Base-by-base conservation (phyloP, 306 rosid genomes). In the Sindora glabra region DNA sequence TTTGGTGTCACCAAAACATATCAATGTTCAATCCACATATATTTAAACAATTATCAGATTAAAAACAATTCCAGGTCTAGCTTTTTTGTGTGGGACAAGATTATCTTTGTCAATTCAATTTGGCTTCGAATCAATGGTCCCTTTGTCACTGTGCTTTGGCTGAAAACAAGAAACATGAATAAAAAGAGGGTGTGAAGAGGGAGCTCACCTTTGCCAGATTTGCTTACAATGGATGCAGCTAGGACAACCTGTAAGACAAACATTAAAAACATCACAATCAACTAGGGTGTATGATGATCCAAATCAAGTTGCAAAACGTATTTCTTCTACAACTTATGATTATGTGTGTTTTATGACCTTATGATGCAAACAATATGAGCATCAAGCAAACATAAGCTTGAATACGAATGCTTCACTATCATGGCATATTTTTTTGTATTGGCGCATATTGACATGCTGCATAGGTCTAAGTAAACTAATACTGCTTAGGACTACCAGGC, bases 201-300 rank as follows among this genome's bases (percentile, higher is more conserved):
- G 45, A 1, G 69, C 89, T 78, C 61, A 88, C 98, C 96, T 81
- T 91, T 91, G 13, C 96, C 98, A 68, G 98, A 85, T 89, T 91
- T 91, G 82, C 87, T 58, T 51, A 91, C 63, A 39, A 85, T 71
- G 14, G 98, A 88, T 69, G 96, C 95, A 16, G 89, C 98, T 52
- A 91, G 96, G 63, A 91, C 96, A 57, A 91, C 98, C 98, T 91
- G 76, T 10, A 58, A 34, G 12, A 70, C 34, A 74, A 48, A 65
- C 26, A 36, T 14, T 66, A 71, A 14, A 12, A 23, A 24, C 10
- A 22, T 39, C 52, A 65, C 30, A 48, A 65, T 24, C 48, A 36
- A 64, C 22, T 57, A 17, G 0, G 57, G 12, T 39, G 29, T 2
- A 3, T 34, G 3, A 13, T 47, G 11, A 12, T 17, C 3, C 21